Evolutionary conservation across 78 protist genomes (phyloP).

Genomic region (Dictyostelium discoideum): DNA sequence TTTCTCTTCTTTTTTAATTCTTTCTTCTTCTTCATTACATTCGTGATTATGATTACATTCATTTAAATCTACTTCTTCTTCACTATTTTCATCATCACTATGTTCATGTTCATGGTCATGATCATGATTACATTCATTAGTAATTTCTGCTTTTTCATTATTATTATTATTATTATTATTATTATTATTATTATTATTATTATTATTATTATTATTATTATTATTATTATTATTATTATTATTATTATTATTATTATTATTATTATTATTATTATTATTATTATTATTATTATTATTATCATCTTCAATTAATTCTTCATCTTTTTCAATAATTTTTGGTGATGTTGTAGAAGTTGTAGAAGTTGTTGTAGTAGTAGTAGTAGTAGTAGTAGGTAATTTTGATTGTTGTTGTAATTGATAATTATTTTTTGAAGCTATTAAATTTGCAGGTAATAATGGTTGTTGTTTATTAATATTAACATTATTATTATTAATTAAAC

Average conservation of each 20-base stretch:
- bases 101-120: background rate
- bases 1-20: background rate
- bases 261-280: too few species aligned
- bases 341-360: background rate
- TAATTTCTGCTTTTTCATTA: background rate
- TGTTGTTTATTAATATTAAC: background rate
- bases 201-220: too few species aligned
- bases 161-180: too few species aligned
- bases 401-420: constrained; percentile 8
- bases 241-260: too few species aligned
- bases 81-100: background rate
- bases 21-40: background rate
- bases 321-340: background rate
- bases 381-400: background rate
- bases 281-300: too few species aligned
- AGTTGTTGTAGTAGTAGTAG: background rate
- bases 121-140: background rate
- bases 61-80: background rate
- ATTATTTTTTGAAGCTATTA: background rate
- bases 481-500: background rate
- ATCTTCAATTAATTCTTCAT: background rate
- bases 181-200: too few species aligned
- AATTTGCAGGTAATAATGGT: constrained; percentile 13
- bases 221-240: too few species aligned
- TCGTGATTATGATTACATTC: constrained; percentile 3